Evolutionary conservation across 345 rosid genomes (phyloP).

Genomic region (Linum usitatissimum): DNA sequence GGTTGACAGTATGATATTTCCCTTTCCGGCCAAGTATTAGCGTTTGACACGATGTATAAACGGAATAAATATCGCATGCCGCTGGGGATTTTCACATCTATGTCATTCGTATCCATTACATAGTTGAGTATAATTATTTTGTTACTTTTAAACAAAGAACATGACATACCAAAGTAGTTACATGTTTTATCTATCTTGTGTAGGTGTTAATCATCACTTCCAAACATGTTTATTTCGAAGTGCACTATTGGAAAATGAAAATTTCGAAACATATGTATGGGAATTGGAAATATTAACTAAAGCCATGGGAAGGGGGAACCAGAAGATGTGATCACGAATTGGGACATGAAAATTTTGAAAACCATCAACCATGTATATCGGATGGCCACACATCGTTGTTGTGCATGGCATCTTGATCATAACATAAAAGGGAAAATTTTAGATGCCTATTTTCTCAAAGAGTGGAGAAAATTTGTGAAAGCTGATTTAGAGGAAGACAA

Average conservation of each 20-base stretch:
- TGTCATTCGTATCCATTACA: too few species aligned
- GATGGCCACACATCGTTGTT: neutral
- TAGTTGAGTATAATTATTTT: too few species aligned
- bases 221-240: neutral
- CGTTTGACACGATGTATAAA: too few species aligned
- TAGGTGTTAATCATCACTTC: neutral
- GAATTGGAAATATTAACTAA: neutral
- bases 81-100: too few species aligned
- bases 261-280: neutral
- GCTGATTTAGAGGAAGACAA: neutral
- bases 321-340: neutral
- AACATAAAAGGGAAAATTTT: neutral
- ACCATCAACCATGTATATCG: neutral
- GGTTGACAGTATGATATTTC: too few species aligned
- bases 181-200: too few species aligned
- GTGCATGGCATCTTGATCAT: too few species aligned
- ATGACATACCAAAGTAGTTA: too few species aligned
- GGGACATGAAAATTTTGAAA: neutral
- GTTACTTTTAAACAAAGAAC: too few species aligned
- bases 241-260: neutral
- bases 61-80: too few species aligned
- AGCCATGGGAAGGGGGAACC: neutral
- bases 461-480: neutral
- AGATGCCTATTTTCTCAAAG: neutral
- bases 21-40: too few species aligned